A percentile compares a stretch with the other conserved stretches of the same genome.
Conservation (phyloP, 257 asterid species). For the Nicotiana tabacum region DNA sequence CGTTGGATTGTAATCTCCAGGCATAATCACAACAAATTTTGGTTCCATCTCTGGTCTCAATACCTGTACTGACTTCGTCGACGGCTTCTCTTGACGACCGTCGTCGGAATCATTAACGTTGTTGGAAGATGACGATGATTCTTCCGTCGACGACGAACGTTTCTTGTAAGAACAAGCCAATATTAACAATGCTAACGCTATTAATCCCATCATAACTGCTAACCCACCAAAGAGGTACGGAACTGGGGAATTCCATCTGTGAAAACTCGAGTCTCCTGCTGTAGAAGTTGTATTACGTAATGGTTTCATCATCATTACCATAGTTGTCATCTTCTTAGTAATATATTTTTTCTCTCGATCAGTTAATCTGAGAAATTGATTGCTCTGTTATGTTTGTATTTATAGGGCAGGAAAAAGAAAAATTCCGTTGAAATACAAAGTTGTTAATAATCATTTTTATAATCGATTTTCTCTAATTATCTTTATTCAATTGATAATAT, state of each 20-base stretch:
- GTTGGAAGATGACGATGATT: neutral
- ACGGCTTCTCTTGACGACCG: conserved; percentile 13
- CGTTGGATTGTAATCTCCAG: conserved; percentile 44
- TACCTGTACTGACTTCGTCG: neutral
- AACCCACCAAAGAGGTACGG: conserved; percentile 44
- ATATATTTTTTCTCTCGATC: too few relatives aligned
- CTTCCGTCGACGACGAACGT: neutral
- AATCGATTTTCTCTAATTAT: too few relatives aligned
- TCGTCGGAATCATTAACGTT: neutral
- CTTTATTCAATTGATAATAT: too few relatives aligned
- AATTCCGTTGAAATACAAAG: too few relatives aligned
- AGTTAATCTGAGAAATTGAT: neutral
- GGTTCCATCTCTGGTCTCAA: conserved; percentile 40
- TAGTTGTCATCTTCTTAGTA: neutral
- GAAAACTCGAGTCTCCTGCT: conserved; percentile 17
- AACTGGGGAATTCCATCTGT: conserved; percentile 43
- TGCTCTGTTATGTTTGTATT: neutral
- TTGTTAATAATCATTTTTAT: too few relatives aligned
- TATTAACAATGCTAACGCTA: conserved; percentile 37
- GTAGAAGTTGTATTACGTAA: conserved; percentile 6
- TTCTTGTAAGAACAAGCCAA: conserved; percentile 37
- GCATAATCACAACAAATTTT: conserved; percentile 48
- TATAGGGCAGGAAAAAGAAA: neutral
- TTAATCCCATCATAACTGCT: conserved; percentile 32
- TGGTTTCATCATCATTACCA: neutral